A percentile compares a stretch with the other conserved stretches of the same genome.
These are phyloP conservation scores for Rubus parviflorus DNA, from an alignment of 306 rosid genomes.

Conservation along the genomic window DNA sequence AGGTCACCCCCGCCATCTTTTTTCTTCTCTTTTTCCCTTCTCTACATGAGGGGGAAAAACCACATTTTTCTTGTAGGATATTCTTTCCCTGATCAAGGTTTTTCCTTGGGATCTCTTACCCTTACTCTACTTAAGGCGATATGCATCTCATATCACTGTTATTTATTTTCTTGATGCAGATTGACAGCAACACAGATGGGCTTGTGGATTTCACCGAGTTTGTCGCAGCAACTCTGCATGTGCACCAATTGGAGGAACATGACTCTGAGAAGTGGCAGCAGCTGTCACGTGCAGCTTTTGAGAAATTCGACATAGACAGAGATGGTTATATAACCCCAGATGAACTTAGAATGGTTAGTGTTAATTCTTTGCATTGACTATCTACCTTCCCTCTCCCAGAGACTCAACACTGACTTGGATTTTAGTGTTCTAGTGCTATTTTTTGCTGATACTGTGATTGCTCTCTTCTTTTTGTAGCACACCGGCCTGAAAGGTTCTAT, in stretches of 20 bases:
- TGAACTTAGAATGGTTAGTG: constrained; percentile 92
- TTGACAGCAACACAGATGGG: constrained; percentile 95
- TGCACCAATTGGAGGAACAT: constrained; percentile 96
- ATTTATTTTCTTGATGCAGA: constrained; percentile 47
- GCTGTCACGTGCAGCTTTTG: constrained; percentile 89
- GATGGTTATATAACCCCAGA: constrained; percentile 94
- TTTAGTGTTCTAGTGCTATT: neutral
- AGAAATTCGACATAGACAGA: constrained; percentile 87
- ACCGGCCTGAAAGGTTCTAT: constrained; percentile 83
- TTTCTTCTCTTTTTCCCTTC: neutral
- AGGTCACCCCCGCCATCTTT: constrained; percentile 26
- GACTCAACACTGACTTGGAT: neutral
- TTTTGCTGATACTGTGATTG: constrained; percentile 23
- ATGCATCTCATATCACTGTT: neutral
- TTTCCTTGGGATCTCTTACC: neutral
- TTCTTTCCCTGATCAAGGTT: constrained; percentile 13
- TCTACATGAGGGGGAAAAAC: neutral
- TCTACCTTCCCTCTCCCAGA: neutral
- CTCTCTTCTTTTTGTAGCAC: constrained; percentile 54
- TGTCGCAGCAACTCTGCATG: constrained; percentile 92
- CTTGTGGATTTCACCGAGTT: constrained; percentile 95
- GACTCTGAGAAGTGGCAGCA: constrained; percentile 84
- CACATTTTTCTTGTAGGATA: neutral
- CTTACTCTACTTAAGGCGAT: constrained; percentile 8
- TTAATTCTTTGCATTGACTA: constrained; percentile 11